A percentile compares a stretch with the other conserved stretches of the same genome.
Evolutionary conservation across 1,139 yeast species (phyloP).

Genomic region (Diutina mesorugosa): DNA sequence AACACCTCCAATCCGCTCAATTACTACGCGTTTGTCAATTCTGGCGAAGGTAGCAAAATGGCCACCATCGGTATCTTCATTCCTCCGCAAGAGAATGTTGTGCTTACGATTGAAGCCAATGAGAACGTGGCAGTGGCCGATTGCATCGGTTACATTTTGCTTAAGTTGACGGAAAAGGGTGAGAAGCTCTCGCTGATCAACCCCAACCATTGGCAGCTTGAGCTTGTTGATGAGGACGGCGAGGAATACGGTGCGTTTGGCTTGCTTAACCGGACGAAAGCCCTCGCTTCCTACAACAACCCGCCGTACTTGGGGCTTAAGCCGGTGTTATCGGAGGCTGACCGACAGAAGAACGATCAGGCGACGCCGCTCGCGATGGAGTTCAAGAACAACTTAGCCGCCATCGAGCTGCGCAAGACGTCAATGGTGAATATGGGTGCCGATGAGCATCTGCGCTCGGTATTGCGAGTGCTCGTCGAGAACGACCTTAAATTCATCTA

Average conservation of each 20-base stretch:
- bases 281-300: slow-evolving; percentile 41
- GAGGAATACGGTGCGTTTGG: slow-evolving; percentile 72
- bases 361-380: slow-evolving; percentile 45
- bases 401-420: background rate
- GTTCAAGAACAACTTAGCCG: slow-evolving; percentile 10
- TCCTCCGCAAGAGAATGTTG: slow-evolving; percentile 23
- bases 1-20: slow-evolving; percentile 36
- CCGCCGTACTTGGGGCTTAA: slow-evolving; percentile 59
- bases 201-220: slow-evolving; percentile 58
- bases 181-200: slow-evolving; percentile 13
- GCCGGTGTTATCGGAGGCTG: slow-evolving; percentile 6
- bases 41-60: slow-evolving; percentile 12
- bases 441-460: background rate
- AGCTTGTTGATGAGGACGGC: slow-evolving; percentile 68
- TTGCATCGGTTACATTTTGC: slow-evolving; percentile 48
- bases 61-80: slow-evolving; percentile 23
- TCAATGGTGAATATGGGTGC: background rate
- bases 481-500: background rate
- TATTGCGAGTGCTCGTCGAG: background rate
- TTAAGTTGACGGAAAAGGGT: slow-evolving; percentile 15
- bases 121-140: slow-evolving; percentile 43
- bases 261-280: slow-evolving; percentile 42
- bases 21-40: slow-evolving; percentile 37
- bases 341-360: slow-evolving; percentile 16
- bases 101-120: slow-evolving; percentile 21